Conservation (phyloP, 1,284 basidiomycete species). For the Takashimella koratensis region DNA sequence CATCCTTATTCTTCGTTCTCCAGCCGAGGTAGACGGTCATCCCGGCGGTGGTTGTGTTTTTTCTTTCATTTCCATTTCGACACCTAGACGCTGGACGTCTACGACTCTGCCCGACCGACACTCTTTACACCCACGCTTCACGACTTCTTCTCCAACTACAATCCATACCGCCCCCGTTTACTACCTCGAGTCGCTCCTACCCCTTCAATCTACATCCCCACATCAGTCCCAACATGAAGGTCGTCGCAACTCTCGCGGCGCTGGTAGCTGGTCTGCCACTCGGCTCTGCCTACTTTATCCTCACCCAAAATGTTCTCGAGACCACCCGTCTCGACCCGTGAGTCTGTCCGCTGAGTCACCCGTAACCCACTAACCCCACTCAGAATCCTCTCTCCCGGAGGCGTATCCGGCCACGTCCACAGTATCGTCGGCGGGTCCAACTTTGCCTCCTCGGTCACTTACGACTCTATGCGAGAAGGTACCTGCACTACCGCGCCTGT, state of each 20-base stretch:
- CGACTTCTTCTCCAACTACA: background rate
- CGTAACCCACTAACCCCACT: background rate
- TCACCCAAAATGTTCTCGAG: constrained; percentile 35
- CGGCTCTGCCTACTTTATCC: constrained; percentile 37
- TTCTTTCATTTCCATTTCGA: too few relatives aligned
- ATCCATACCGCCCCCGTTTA: background rate
- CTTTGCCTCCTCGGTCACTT: constrained; percentile 39
- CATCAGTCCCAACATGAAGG: background rate
- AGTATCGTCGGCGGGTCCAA: constrained; percentile 37
- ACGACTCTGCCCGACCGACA: too few relatives aligned
- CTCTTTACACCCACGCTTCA: too few relatives aligned
- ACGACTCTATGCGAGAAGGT: constrained; percentile 29
- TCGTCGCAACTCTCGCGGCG: background rate
- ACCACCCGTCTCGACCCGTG: constrained; percentile 44
- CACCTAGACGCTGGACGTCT: too few relatives aligned
- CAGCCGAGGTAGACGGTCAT: too few relatives aligned
- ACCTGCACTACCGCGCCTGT: constrained; percentile 48
- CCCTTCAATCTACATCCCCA: too few relatives aligned
- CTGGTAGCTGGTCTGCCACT: background rate
- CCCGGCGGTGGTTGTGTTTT: too few relatives aligned
- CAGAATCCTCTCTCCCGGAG: constrained; percentile 40
- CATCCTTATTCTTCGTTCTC: too few relatives aligned
- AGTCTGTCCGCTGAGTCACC: constrained; percentile 11
- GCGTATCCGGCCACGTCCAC: constrained; percentile 34
- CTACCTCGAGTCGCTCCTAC: too few relatives aligned